These are phyloP conservation scores for Hortiboletus flavorubellus DNA, from an alignment of 768 basidiomycete species.

Conservation along the genomic window DNA sequence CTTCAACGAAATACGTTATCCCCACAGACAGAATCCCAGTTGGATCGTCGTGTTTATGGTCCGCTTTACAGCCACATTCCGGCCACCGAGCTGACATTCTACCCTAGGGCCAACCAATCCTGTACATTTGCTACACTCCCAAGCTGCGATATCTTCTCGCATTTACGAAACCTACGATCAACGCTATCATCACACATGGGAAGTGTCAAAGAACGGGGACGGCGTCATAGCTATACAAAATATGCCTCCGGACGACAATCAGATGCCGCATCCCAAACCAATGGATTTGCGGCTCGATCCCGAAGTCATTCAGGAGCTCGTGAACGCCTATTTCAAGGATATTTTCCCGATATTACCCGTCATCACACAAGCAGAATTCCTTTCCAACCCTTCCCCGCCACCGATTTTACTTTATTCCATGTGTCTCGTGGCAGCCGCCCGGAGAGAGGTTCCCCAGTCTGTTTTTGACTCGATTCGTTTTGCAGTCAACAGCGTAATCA, in stretches of 20 bases:
- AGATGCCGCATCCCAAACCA: constrained; percentile 54
- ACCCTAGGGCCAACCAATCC: constrained; percentile 80
- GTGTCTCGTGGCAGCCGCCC: constrained; percentile 86
- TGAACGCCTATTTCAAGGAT: constrained; percentile 92
- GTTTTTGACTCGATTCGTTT: constrained; percentile 90
- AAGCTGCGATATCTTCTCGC: constrained; percentile 78
- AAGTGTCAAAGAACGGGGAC: constrained; percentile 79
- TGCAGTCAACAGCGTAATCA: constrained; percentile 82
- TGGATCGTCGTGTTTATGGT: constrained; percentile 66
- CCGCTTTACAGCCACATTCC: constrained; percentile 25
- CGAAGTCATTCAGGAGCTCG: constrained; percentile 72
- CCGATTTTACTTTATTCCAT: constrained; percentile 89
- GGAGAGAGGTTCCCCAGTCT: constrained; percentile 75
- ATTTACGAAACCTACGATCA: constrained; percentile 86
- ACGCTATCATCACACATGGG: constrained; percentile 85
- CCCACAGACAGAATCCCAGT: constrained; percentile 46
- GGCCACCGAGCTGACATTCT: constrained; percentile 22
- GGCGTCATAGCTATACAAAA: constrained; percentile 83
- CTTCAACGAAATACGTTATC: constrained; percentile 38
- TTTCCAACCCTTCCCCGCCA: constrained; percentile 67
- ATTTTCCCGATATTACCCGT: constrained; percentile 87
- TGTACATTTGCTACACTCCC: constrained; percentile 85
- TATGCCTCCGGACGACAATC: constrained; percentile 54
- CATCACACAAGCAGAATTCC: constrained; percentile 84
- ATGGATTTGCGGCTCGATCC: constrained; percentile 73